A percentile compares a stretch with the other conserved stretches of the same genome.
phyloP scores from a whole-genome alignment of 495 filamentous ascomycete species.

The Bryoglossum gracile region DNA sequence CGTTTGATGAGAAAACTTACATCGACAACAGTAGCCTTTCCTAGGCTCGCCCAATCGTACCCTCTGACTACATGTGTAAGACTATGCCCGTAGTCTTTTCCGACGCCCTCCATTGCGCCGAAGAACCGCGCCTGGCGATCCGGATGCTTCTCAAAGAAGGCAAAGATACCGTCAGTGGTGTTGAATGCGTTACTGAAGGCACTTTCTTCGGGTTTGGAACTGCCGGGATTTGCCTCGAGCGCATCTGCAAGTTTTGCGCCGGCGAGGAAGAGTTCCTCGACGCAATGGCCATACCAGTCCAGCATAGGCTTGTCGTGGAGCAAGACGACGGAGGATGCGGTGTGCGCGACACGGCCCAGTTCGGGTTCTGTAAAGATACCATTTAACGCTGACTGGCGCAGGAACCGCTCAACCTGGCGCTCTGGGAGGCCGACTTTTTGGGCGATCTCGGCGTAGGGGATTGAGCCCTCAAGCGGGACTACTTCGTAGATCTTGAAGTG shows the following conservation, averaged over 20 bases:
- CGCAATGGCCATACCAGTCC: neutral
- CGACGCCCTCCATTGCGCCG: neutral
- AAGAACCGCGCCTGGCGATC: neutral
- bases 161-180: neutral
- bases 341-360: neutral
- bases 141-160: neutral
- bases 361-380: neutral
- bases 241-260: neutral
- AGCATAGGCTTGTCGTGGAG: neutral
- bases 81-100: neutral
- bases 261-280: neutral
- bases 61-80: conserved; percentile 21
- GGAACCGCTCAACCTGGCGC: neutral
- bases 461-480: neutral
- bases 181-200: neutral
- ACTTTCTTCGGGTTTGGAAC: neutral
- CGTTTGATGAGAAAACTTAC: conserved; percentile 1
- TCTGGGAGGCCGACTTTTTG: neutral
- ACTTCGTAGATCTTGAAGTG: neutral
- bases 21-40: conserved; percentile 12
- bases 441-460: neutral
- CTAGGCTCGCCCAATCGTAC: conserved; percentile 6
- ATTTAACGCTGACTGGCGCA: neutral
- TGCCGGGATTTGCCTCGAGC: neutral
- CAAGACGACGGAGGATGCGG: neutral